phyloP scores from a whole-genome alignment of 2,329 filamentous ascomycete genomes.

The Periconia macrospinosa region DNA sequence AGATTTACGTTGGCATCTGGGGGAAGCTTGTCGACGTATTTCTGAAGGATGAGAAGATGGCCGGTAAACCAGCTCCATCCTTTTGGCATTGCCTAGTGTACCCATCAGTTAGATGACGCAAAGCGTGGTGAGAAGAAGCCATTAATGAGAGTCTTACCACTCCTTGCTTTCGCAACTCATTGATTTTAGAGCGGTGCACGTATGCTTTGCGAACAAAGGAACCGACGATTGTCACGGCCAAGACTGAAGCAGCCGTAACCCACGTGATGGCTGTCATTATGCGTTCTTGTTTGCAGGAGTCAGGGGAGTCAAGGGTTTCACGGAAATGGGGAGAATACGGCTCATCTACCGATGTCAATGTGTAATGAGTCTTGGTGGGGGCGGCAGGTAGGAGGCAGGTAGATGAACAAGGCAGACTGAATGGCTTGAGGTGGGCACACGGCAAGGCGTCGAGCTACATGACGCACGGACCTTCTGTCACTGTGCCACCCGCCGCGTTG shows the following conservation, averaged over 20 bases:
- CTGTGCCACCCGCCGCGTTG: too few species aligned
- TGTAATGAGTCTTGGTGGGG: too few species aligned
- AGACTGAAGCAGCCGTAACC: not conserved
- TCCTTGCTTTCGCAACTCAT: conserved; percentile 10
- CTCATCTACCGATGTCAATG: too few species aligned
- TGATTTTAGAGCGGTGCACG: conserved; percentile 7
- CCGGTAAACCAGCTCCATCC: conserved; percentile 14
- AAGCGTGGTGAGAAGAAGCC: not conserved
- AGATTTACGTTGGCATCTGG: conserved; percentile 8
- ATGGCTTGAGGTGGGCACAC: too few species aligned
- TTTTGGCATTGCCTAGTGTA: conserved; percentile 7
- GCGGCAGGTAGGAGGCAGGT: too few species aligned
- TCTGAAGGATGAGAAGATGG: conserved; percentile 5
- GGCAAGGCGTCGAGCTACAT: too few species aligned
- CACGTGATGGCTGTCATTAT: not conserved
- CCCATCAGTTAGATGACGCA: not conserved
- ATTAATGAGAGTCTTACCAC: conserved; percentile 3
- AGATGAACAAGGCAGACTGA: too few species aligned
- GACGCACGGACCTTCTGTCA: too few species aligned
- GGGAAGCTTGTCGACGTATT: conserved; percentile 5
- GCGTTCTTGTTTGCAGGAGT: too few species aligned
- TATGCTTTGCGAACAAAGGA: not conserved
- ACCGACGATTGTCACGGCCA: not conserved
- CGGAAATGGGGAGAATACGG: too few species aligned
- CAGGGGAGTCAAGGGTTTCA: too few species aligned